Conservation (phyloP, 345 rosid species). For the Orychophragmus violaceus region DNA sequence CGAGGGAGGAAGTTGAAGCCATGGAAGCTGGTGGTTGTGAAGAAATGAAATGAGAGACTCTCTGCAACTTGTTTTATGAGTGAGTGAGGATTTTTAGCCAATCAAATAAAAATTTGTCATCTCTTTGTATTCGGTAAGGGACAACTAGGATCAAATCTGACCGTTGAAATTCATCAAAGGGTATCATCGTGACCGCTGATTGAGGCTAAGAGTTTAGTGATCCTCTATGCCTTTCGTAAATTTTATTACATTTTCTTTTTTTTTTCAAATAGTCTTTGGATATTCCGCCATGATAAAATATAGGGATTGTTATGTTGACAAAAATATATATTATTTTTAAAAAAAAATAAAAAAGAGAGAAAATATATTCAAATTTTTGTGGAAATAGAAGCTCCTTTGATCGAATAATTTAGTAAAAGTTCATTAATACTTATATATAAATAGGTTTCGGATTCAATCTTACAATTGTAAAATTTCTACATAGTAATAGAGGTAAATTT, state of each 20-base stretch:
- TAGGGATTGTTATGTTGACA: no score
- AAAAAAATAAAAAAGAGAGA: no score
- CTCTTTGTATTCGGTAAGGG: slow-evolving; percentile 37
- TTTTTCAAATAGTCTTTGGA: slow-evolving; percentile 13
- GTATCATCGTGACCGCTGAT: slow-evolving; percentile 28
- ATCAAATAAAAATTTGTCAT: not conserved
- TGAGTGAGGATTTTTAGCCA: not conserved
- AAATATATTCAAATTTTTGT: no score
- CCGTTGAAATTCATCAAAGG: slow-evolving; percentile 35
- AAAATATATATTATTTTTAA: no score
- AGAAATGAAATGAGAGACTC: slow-evolving; percentile 20
- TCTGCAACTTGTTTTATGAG: slow-evolving; percentile 11
- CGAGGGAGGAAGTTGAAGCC: slow-evolving; percentile 61
- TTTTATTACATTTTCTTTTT: not conserved
- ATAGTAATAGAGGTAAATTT: no score
- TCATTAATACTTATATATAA: no score
- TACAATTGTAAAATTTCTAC: no score
- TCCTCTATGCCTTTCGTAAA: slow-evolving; percentile 20
- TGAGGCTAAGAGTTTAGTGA: slow-evolving; percentile 36
- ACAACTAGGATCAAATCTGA: slow-evolving; percentile 27
- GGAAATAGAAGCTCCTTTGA: no score
- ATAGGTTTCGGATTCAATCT: no score
- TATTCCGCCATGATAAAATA: slow-evolving; percentile 21
- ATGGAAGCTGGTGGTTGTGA: slow-evolving; percentile 14
- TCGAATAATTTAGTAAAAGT: no score